These are phyloP conservation scores for Botrytis cinerea DNA, from an alignment of 2,329 filamentous ascomycete species.

Conservation along the genomic window DNA sequence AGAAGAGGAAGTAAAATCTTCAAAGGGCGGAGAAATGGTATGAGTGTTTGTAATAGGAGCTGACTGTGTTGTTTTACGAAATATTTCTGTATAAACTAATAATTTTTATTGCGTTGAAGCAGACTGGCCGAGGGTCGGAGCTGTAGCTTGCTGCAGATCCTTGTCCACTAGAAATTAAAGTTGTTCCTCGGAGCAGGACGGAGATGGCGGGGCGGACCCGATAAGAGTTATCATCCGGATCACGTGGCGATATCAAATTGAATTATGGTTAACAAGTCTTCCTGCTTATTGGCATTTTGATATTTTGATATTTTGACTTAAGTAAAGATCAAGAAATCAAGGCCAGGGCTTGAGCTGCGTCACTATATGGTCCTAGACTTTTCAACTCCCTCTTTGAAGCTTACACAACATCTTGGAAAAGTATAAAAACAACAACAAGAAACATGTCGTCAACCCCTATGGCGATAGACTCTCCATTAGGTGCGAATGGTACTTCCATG, in stretches of 20 bases:
- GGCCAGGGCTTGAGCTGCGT: neutral
- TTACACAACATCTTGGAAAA: neutral
- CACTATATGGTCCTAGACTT: neutral
- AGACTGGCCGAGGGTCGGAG: slow-evolving; percentile 17
- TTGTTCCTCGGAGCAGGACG: neutral
- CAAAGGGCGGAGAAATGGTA: neutral
- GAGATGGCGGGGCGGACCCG: slow-evolving; percentile 20
- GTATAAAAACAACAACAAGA: neutral
- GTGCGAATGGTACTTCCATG: slow-evolving; percentile 31
- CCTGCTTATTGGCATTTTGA: neutral
- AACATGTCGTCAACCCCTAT: slow-evolving; percentile 41
- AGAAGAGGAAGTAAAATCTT: neutral
- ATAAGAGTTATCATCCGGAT: neutral
- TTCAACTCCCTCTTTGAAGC: neutral
- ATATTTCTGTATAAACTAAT: neutral
- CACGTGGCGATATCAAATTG: slow-evolving; percentile 21
- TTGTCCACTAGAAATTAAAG: neutral
- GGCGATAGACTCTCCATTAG: slow-evolving; percentile 41
- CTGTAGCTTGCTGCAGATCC: slow-evolving; percentile 12
- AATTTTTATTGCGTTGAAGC: slow-evolving; percentile 18
- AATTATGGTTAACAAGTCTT: neutral
- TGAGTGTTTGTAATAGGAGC: neutral
- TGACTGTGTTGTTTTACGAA: slow-evolving; percentile 18
- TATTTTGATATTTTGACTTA: neutral
- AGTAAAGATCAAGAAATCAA: neutral